These are phyloP conservation scores for Trametes cubensis DNA, from an alignment of 768 basidiomycete genomes.

Conservation along the genomic window DNA sequence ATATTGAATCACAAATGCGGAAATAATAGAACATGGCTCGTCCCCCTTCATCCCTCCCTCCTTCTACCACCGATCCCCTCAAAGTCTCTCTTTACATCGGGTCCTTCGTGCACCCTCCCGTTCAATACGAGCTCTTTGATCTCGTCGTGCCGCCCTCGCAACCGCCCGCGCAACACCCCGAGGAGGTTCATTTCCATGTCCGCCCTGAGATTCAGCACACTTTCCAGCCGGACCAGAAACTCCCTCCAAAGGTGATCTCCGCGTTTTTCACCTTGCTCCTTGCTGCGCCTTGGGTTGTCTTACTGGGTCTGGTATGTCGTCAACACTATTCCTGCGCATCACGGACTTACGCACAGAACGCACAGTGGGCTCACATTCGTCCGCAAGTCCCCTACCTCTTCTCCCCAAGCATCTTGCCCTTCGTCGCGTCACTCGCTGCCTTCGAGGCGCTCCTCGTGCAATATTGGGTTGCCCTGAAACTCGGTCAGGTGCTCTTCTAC, in stretches of 20 bases:
- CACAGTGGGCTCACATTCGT: conserved; percentile 68
- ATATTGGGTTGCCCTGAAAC: conserved; percentile 87
- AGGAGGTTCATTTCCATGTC: conserved; percentile 71
- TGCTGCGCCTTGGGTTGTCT: conserved; percentile 73
- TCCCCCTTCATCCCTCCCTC: conserved; percentile 72
- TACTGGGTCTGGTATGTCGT: conserved; percentile 67
- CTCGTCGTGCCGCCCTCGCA: conserved; percentile 72
- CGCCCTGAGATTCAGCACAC: conserved; percentile 81
- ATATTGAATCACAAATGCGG: conserved; percentile 1
- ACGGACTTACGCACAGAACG: background rate
- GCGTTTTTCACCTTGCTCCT: conserved; percentile 65
- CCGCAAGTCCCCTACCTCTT: conserved; percentile 62
- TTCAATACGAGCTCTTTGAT: conserved; percentile 71
- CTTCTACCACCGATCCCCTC: conserved; percentile 65
- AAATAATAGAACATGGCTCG: conserved; percentile 71
- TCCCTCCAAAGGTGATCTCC: conserved; percentile 71
- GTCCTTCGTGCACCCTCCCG: conserved; percentile 64
- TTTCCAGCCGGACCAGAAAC: conserved; percentile 77
- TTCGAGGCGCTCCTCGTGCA: conserved; percentile 82
- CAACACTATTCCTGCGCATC: conserved; percentile 1
- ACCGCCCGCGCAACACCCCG: conserved; percentile 63
- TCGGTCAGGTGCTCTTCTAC: conserved; percentile 81
- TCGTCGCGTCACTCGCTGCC: conserved; percentile 68
- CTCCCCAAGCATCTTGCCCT: conserved; percentile 70
- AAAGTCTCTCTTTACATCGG: conserved; percentile 80